phyloP scores from a whole-genome alignment of 805 yeast genomes.

The Hagleromyces aurorensis region DNA sequence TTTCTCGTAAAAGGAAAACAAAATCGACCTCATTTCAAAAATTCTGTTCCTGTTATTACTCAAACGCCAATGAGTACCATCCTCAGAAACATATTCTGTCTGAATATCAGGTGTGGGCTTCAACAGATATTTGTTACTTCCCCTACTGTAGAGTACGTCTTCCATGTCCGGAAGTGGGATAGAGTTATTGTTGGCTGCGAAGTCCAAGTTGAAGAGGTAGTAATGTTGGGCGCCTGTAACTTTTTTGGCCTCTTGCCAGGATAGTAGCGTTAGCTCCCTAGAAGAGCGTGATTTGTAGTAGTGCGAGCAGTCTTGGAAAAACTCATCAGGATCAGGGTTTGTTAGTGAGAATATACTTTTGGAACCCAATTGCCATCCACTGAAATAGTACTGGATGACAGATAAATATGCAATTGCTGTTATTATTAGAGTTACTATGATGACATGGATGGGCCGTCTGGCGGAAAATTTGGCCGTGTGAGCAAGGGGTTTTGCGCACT shows the following conservation, averaged over 20 bases:
- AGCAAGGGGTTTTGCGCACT: conserved; percentile 36
- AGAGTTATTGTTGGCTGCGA: conserved; percentile 14
- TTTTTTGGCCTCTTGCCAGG: conserved; percentile 14
- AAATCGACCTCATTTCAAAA: conserved; percentile 48
- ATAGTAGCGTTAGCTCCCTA: conserved; percentile 17
- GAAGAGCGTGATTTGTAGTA: conserved; percentile 16
- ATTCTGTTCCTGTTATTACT: conserved; percentile 47
- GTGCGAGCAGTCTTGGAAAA: conserved; percentile 24
- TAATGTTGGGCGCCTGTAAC: conserved; percentile 20
- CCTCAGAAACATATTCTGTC: conserved; percentile 20
- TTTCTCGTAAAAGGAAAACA: conserved; percentile 34
- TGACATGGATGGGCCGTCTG: conserved; percentile 79
- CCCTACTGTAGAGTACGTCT: conserved; percentile 23
- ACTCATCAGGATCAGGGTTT: conserved; percentile 11
- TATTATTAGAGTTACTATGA: conserved; percentile 59
- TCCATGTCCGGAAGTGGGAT: conserved; percentile 21
- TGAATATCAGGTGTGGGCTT: conserved; percentile 16
- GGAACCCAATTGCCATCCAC: conserved; percentile 31
- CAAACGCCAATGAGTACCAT: conserved; percentile 53
- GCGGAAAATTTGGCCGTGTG: conserved; percentile 50
- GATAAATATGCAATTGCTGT: conserved; percentile 78
- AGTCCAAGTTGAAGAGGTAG: conserved; percentile 25
- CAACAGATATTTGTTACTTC: conserved; percentile 20
- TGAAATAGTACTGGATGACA: conserved; percentile 57
- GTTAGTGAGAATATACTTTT: conserved; percentile 13